Evolutionary conservation across 768 basidiomycete species (phyloP).

Genomic region (Cyathus striatus): DNA sequence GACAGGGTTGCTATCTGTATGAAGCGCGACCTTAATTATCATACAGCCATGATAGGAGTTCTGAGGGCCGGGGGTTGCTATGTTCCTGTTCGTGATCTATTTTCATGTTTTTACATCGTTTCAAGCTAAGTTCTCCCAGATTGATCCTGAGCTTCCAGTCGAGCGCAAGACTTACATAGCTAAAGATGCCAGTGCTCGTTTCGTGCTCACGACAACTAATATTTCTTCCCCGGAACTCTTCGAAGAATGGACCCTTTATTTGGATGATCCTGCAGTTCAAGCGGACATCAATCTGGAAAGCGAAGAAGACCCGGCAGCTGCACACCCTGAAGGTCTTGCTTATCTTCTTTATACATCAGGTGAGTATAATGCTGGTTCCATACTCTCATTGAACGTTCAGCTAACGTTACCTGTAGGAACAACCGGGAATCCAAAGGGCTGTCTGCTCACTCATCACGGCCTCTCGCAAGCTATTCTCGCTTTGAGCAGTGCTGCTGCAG

Average conservation of each 20-base stretch:
- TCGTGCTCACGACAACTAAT: conserved; percentile 29
- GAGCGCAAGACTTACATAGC: conserved; percentile 43
- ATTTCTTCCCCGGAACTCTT: conserved; percentile 16
- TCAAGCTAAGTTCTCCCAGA: conserved; percentile 20
- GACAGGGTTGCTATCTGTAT: conserved; percentile 42
- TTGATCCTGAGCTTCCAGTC: conserved; percentile 42
- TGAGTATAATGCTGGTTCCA: too few species aligned
- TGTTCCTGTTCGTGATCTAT: conserved; percentile 33
- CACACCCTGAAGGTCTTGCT: conserved; percentile 26
- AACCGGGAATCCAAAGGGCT: conserved; percentile 48
- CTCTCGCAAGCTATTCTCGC: conserved; percentile 26
- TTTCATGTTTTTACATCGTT: not conserved
- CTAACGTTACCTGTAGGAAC: conserved; percentile 26
- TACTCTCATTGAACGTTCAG: conserved; percentile 1
- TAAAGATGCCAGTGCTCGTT: conserved; percentile 32
- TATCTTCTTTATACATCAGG: conserved; percentile 50
- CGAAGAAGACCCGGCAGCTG: conserved; percentile 19
- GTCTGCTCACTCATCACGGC: conserved; percentile 30
- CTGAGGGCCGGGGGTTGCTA: conserved; percentile 47
- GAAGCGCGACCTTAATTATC: conserved; percentile 34
- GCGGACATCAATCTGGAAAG: conserved; percentile 20
- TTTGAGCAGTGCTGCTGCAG: conserved; percentile 22
- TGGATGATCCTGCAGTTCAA: conserved; percentile 17
- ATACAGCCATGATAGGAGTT: conserved; percentile 36
- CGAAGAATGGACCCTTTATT: conserved; percentile 14